Conservation (phyloP, 495 filamentous ascomycete species). For the Hypoxylon rickii region DNA sequence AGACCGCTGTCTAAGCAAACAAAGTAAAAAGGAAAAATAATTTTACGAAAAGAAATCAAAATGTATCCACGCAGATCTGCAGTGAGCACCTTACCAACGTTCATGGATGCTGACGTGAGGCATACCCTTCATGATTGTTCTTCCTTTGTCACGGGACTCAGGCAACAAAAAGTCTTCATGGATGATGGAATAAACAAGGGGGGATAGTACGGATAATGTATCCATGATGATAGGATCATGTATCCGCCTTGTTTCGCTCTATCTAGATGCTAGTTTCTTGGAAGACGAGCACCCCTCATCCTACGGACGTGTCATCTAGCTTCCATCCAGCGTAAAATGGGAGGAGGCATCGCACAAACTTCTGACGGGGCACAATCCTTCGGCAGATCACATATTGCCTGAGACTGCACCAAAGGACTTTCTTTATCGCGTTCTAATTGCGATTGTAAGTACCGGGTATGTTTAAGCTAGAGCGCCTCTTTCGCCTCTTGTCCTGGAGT, state of each 20-base stretch:
- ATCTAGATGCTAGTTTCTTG: slow-evolving; percentile 3
- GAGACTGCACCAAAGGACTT: slow-evolving; percentile 4
- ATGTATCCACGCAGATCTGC: slow-evolving; percentile 33
- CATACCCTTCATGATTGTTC: slow-evolving; percentile 5
- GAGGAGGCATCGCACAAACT: slow-evolving; percentile 22
- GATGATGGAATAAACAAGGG: slow-evolving; percentile 3
- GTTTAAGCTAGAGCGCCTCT: too few relatives aligned
- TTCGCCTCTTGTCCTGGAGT: slow-evolving; percentile 14
- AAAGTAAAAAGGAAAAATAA: too few relatives aligned
- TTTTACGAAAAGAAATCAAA: slow-evolving; percentile 20
- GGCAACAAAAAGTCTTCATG: slow-evolving; percentile 5
- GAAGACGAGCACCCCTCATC: not conserved
- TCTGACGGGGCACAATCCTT: slow-evolving; percentile 25
- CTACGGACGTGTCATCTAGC: not conserved
- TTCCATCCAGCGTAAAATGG: slow-evolving; percentile 13
- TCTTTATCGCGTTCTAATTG: too few relatives aligned
- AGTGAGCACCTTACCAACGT: slow-evolving; percentile 41
- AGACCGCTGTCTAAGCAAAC: too few relatives aligned
- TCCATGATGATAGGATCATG: slow-evolving; percentile 3
- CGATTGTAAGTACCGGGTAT: too few relatives aligned
- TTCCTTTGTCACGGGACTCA: slow-evolving; percentile 5
- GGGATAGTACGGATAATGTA: slow-evolving; percentile 2
- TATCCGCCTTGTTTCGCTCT: slow-evolving; percentile 3
- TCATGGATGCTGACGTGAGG: slow-evolving; percentile 19
- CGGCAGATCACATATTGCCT: slow-evolving; percentile 11